phyloP scores from a whole-genome alignment of 805 yeast genomes.

The Metschnikowia rubicola region DNA sequence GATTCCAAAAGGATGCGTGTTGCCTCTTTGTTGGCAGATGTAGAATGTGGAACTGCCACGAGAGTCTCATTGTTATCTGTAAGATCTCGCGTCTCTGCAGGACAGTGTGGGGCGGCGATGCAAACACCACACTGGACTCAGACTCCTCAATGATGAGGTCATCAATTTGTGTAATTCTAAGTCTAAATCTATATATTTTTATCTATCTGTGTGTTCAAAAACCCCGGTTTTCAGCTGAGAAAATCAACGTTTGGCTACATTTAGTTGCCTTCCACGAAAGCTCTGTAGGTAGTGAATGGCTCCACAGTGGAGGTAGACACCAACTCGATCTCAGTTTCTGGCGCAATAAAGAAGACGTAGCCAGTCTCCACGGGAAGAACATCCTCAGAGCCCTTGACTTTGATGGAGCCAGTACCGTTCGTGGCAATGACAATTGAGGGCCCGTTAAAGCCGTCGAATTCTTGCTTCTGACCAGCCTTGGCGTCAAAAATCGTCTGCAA shows the following conservation, averaged over 20 bases:
- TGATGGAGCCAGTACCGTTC: conserved; percentile 66
- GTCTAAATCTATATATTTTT: no score
- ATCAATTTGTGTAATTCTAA: no score
- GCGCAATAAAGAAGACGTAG: conserved; percentile 79
- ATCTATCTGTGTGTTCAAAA: no score
- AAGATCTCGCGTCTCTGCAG: not conserved
- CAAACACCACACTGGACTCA: no score
- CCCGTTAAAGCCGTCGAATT: conserved; percentile 64
- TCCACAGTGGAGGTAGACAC: conserved; percentile 43
- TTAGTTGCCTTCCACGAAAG: conserved; percentile 69
- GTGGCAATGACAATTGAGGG: conserved; percentile 87
- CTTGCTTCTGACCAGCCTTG: conserved; percentile 47
- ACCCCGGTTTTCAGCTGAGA: no score
- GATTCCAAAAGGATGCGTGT: no score
- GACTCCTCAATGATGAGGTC: no score
- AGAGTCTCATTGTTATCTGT: not conserved
- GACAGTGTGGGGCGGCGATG: not conserved
- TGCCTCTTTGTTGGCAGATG: no score
- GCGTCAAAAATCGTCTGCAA: conserved; percentile 66
- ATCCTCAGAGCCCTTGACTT: conserved; percentile 39
- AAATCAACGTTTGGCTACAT: no score
- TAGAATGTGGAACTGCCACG: not conserved
- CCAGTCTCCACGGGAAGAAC: conserved; percentile 58
- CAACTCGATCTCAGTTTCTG: conserved; percentile 64
- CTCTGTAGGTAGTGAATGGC: conserved; percentile 79